phyloP scores from a whole-genome alignment of 1,139 yeast genomes.

The Geotrichum aggregatum region DNA sequence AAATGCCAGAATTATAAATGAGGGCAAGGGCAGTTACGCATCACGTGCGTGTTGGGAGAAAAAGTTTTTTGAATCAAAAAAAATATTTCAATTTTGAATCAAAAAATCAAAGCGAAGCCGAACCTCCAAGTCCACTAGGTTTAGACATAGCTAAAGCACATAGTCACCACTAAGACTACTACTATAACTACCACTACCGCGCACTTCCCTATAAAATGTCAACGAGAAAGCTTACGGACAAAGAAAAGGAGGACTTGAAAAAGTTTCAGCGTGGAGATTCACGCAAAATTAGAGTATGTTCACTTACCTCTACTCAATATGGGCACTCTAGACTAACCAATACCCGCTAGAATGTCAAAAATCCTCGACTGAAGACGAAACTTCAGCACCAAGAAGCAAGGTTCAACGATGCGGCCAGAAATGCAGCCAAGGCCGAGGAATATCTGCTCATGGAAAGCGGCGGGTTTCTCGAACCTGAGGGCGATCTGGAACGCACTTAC shows the following conservation, averaged over 20 bases:
- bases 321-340: neutral
- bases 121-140: too few species aligned
- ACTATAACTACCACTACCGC: too few species aligned
- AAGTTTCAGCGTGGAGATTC: conserved; percentile 18
- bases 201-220: too few species aligned
- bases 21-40: neutral
- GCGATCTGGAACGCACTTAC: conserved; percentile 82
- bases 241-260: conserved; percentile 12
- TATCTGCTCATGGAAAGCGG: conserved; percentile 75
- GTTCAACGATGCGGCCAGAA: conserved; percentile 67
- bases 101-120: too few species aligned
- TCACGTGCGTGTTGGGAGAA: conserved; percentile 2
- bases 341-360: conserved; percentile 38
- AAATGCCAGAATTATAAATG: neutral
- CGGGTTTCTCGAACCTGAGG: conserved; percentile 88
- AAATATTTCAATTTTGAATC: neutral
- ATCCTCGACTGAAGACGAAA: conserved; percentile 60
- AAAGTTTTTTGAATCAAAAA: neutral
- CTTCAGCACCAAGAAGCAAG: conserved; percentile 65
- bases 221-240: conserved; percentile 12
- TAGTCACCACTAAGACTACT: neutral
- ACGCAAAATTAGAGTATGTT: conserved; percentile 16
- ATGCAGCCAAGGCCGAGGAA: conserved; percentile 80
- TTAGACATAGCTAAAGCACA: neutral
- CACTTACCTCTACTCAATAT: neutral